Evolutionary conservation across 2,329 filamentous ascomycete genomes (phyloP), one percentile per base, ranked within the genome.

Genomic region (Aureobasidium sp.): DNA sequence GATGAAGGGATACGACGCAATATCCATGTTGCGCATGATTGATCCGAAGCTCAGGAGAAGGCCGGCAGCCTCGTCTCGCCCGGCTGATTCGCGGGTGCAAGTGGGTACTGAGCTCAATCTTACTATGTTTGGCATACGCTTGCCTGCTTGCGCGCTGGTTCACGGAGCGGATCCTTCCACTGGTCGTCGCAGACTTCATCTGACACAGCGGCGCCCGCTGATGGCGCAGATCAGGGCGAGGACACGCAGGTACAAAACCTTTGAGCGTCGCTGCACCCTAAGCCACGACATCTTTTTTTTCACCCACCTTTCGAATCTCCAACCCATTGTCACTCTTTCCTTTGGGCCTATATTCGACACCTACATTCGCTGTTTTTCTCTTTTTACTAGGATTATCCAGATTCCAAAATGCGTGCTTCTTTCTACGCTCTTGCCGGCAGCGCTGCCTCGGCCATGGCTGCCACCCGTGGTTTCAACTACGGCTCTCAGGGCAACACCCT

Each of bases 391-490:
- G 36, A 61, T 36, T 25, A 34, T 37, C 34, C 34, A 57, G 6
- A 47, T 57, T 8, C 31, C 56, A 60, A 42, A 31, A 61, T 61
- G 57, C 57, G 57, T 62, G 25, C 57, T 27, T 62, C 64, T 37
- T 52, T 62, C 44, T 61, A 64, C 55, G 52, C 64, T 53, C 67
- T 74, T 36, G 72, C 74, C 44, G 74, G 77, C 44, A 73, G 75
- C 17, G 73, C 74, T 66, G 75, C 75, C 62, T 75, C 75, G 37
- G 71, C 75, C 57, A 62, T 69, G 52, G 68, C 68, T 25, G 52
- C 59, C 15, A 71, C 77, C 72, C 80, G 84, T 66, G 89, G 89
- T 67, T 90, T 90, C 84, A 90, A 90, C 81, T 90, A 89, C 66
- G 87, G 86, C 37, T 79, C 81, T 64, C 57, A 61, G 47, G 57